A percentile compares a stretch with the other conserved stretches of the same genome.
phyloP scores from a whole-genome alignment of 257 asterid genomes.

The Schizonepeta tenuifolia region DNA sequence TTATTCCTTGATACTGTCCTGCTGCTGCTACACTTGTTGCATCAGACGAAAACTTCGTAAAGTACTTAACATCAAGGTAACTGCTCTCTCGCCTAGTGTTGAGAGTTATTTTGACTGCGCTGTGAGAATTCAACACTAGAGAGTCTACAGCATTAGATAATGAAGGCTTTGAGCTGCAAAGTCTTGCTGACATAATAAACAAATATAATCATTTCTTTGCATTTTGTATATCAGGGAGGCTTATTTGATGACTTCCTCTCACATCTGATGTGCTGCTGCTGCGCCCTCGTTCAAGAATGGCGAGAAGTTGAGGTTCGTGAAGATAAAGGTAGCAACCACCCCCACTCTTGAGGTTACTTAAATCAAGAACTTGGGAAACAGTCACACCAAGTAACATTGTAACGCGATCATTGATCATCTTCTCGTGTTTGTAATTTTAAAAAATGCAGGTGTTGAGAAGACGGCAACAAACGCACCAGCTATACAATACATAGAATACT shows the following conservation, averaged over 20 bases:
- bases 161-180: neutral
- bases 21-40: conserved; percentile 97
- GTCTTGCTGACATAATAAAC: neutral
- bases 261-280: conserved; percentile 92
- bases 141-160: neutral
- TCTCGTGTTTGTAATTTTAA: conserved; percentile 14
- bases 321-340: conserved; percentile 68
- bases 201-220: neutral
- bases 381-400: neutral
- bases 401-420: neutral
- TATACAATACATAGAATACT: conserved; percentile 79
- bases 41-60: conserved; percentile 77
- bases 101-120: neutral
- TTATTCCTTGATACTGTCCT: conserved; percentile 77
- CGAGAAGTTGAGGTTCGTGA: conserved; percentile 79
- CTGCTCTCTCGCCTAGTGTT: neutral
- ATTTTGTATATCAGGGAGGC: conserved; percentile 65
- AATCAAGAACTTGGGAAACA: neutral
- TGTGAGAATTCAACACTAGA: neutral
- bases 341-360: neutral
- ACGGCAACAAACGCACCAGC: conserved; percentile 64
- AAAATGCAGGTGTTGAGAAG: conserved; percentile 57
- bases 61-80: conserved; percentile 67
- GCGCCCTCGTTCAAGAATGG: conserved; percentile 93
- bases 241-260: conserved; percentile 79